Evolutionary conservation across 2,329 filamentous ascomycete genomes (phyloP).

Genomic region (Ophiosphaerella korrae): DNA sequence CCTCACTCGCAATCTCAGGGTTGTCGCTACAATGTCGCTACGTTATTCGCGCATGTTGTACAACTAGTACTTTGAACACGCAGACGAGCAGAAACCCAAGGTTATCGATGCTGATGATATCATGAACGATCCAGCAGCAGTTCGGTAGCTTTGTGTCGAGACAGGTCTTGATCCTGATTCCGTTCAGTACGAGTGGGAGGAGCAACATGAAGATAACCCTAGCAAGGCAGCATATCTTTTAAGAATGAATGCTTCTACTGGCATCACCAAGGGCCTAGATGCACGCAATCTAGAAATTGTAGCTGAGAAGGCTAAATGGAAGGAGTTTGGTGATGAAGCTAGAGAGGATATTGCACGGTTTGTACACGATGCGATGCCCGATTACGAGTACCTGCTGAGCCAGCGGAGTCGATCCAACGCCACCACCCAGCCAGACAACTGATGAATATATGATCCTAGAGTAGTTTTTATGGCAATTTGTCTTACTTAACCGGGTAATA

Average conservation of each 20-base stretch:
- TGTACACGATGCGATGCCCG: constrained; percentile 12
- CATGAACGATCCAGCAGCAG: constrained; percentile 12
- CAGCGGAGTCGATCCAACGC: not conserved
- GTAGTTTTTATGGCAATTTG: too few relatives aligned
- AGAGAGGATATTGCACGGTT: constrained; percentile 5
- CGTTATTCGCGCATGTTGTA: constrained; percentile 4
- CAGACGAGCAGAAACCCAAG: not conserved
- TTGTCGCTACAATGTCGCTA: constrained; percentile 1
- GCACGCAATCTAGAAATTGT: constrained; percentile 9
- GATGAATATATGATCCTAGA: too few relatives aligned
- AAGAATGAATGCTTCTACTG: constrained; percentile 9
- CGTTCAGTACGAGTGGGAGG: constrained; percentile 20
- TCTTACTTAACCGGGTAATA: too few relatives aligned
- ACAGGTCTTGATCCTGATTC: constrained; percentile 13
- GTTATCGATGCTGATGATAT: constrained; percentile 26
- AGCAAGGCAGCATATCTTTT: constrained; percentile 8
- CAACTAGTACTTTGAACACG: constrained; percentile 17
- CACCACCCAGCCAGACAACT: too few relatives aligned
- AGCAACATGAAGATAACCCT: constrained; percentile 2
- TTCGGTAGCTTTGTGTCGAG: constrained; percentile 12
- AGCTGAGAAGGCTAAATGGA: constrained; percentile 17
- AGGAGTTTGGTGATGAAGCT: constrained; percentile 14
- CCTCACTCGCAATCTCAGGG: not conserved
- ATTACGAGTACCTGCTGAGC: constrained; percentile 18
- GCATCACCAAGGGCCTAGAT: constrained; percentile 12